Evolutionary conservation across 257 asterid genomes (phyloP), one percentile per base, ranked within the genome.

Genomic region (Lycium barbarum): DNA sequence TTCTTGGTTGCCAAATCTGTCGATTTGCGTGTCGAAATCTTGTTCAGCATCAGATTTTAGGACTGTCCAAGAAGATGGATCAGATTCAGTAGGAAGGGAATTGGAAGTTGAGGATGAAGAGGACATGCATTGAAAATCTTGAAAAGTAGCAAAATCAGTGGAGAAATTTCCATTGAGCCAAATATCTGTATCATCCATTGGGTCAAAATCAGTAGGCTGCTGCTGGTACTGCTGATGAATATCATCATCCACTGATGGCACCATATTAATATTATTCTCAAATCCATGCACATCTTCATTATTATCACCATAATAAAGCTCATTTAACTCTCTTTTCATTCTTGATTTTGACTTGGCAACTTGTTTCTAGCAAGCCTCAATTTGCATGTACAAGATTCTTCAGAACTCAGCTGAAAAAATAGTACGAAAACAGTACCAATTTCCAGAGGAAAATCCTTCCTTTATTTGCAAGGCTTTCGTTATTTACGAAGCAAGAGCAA

Each of bases 121-220:
- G 0, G 85, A 57, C 53, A 43, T 67, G 85, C 98, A 95, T 68
- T 95, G 94, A 54, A 95, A 95, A 58, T 93, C 97, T 8, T 97
- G 98, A 7, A 96, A 85, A 0, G 93, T 88, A 0, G 98, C 94
- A 54, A 96, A 93, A 18, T 93, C 96, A 18, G 35, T 62, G 88
- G 88, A 93, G 87, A 92, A 91, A 6, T 36, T 83, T 17, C 81
- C 62, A 49, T 85, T 91, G 20, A 91, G 86, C 95, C 97, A 93
- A 80, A 93, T 85, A 86, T 89, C 95, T 58, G 85, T 88, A 43
- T 85, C 43, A 74, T 90, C 91, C 88, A 90, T 90, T 3, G 85
- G 83, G 40, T 86, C 95, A 83, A 80, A 84, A 35, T 68, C 74
- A 76, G 53, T 45, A 54, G 59, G 70, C 61, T 83, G 22, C 43